Evolutionary conservation across 768 basidiomycete genomes (phyloP), one percentile per base, ranked within the genome.

Genomic region (Hebeloma cylindrosporum): DNA sequence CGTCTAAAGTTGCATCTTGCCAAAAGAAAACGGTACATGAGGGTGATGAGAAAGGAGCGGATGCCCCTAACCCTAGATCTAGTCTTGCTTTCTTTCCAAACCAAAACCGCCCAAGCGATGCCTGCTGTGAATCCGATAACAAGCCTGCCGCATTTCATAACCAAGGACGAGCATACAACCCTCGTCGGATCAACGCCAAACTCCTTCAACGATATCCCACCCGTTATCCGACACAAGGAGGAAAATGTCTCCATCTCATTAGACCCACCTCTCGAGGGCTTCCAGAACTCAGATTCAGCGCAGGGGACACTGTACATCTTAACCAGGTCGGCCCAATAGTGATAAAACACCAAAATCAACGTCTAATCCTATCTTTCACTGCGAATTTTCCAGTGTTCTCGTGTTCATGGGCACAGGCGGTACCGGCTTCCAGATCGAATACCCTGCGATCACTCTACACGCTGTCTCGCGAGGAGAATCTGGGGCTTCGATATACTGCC

Each of bases 371-470:
- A 40, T 44, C 14, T 43, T 38, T 47, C 37, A 41, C 36, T 46
- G 11, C n/a, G n/a, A n/a, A n/a, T n/a, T n/a, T 9, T 34, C n/a
- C 32, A 57, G 93, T 51, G 82, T 77, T 11, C 76, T 96, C 28
- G 79, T 80, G 2, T 95, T 89, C 75, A 78, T 88, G 66, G 82
- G 87, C 2, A 57, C 77, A 8, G 71, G 80, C 1, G 82, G 82
- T 70, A 72, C 32, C 27, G 93, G 91, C 11, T 85, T 97, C 65
- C 82, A 88, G 52, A 79, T 98, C 59, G 74, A 83, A 45, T 98
- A 95, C 63, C 92, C 90, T 7, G 73, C 85, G 4, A 88, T 99
- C 59, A 95, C 92, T 1, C 78, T 99, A 2, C 96, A 99, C 57
- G 96, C 96, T 18, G 78, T 94, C 42, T 90, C 93, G 1, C 83